Base-by-base conservation (phyloP, 2,329 filamentous ascomycete genomes). In the Akanthomyces dipterigenus region DNA sequence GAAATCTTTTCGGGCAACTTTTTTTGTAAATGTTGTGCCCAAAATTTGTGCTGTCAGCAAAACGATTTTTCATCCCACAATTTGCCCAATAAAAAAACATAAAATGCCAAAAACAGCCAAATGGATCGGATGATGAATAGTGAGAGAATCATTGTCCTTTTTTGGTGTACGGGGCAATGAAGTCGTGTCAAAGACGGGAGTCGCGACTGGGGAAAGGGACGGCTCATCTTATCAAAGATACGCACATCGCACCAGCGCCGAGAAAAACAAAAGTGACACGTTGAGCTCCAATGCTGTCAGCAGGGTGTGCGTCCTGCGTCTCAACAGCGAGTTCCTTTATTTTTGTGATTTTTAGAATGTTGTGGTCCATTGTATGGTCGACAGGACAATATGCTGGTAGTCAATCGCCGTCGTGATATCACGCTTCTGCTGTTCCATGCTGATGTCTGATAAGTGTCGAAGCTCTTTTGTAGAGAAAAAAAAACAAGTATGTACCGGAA, bases 401-500 rank as follows among this genome's bases (percentile, higher is more conserved):
- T 26, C 55, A 24, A 26, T 26, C 31, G 24, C 28, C 36, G n/a
- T 55, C 31, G 34, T 57, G 31, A 36, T 36, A 36, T 57, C 55
- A 57, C 55, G 55, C 55, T 36, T 57, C 43, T 38, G 42, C 31
- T 54, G 48, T 53, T 60, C 38, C 48, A 53, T 45, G 46, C 28
- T 53, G 46, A 40, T 46, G 45, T 34, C 38, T 53, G 48, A 34
- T 40, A 46, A 48, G 22, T 57, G 43, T 49, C 55, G 55, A 58
- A 48, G 43, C 55, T 49, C 31, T n/a, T 57, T 42, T 46, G 45
- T 54, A 24, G 22, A 24, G 22, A 31, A 51, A 26, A 50, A 22
- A 61, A 61, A 55, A 56, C 9, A 56, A 42, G 34, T 55, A 61
- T 61, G 46, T 61, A 61, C 45, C 50, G 51, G 43, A 50, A 40